phyloP scores from a whole-genome alignment of 2,329 filamentous ascomycete species.

The Fusarium albidum region DNA sequence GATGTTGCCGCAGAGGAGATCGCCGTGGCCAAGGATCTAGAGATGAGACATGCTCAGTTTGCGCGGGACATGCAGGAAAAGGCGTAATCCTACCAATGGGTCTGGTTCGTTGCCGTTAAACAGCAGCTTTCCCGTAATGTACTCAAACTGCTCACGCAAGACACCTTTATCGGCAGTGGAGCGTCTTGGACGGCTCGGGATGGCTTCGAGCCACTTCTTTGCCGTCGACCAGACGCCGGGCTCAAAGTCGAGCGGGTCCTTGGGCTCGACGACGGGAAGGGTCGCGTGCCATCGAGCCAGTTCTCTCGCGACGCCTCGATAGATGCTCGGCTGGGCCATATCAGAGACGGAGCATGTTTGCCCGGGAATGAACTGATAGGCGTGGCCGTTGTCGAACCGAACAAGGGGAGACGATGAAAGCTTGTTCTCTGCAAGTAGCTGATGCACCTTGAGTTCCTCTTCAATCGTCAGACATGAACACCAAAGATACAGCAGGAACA shows the following conservation, averaged over 20 bases:
- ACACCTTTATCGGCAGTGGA: conserved; percentile 5
- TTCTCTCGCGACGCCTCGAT: conserved; percentile 32
- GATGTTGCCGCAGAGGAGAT: conserved; percentile 34
- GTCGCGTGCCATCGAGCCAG: conserved; percentile 29
- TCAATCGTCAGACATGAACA: conserved; percentile 18
- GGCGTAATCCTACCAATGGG: conserved; percentile 25
- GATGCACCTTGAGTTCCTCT: conserved; percentile 35
- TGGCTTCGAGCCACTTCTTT: conserved; percentile 31
- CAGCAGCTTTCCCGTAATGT: conserved; percentile 17
- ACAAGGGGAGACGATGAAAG: conserved; percentile 29
- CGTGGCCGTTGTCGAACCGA: conserved; percentile 34
- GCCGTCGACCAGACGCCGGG: conserved; percentile 34
- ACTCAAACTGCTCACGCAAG: conserved; percentile 27
- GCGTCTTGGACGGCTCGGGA: conserved; percentile 11
- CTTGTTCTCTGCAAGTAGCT: conserved; percentile 24
- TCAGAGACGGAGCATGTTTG: conserved; percentile 23
- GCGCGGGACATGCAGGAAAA: not conserved
- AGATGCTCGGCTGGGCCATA: conserved; percentile 21
- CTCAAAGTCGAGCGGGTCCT: conserved; percentile 4
- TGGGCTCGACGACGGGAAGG: conserved; percentile 3
- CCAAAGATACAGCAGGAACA: not conserved
- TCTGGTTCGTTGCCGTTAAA: conserved; percentile 10
- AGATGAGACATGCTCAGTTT: not conserved
- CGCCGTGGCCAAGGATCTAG: conserved; percentile 34
- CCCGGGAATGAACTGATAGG: conserved; percentile 29